Conservation (phyloP, 257 asterid genomes). For the Petunia axillaris region DNA sequence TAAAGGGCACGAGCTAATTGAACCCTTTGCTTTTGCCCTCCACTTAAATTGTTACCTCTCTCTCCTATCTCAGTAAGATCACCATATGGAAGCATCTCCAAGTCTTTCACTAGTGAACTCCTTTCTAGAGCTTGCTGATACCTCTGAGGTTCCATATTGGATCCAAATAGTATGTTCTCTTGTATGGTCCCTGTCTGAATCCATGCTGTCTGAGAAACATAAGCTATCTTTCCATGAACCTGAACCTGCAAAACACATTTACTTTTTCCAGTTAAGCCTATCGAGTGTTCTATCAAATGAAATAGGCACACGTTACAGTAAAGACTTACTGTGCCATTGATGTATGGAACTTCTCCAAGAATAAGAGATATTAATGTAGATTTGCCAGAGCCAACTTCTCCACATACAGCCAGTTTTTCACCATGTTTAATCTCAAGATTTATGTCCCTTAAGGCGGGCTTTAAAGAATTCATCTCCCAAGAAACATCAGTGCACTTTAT, state of each 20-base stretch:
- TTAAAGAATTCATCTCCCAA: slow-evolving; percentile 62
- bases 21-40: slow-evolving; percentile 90
- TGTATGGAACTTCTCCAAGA: slow-evolving; percentile 85
- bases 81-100: slow-evolving; percentile 82
- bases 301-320: neutral
- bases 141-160: slow-evolving; percentile 56
- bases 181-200: slow-evolving; percentile 89
- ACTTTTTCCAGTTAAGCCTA: neutral
- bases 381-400: slow-evolving; percentile 96
- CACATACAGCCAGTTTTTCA: slow-evolving; percentile 88
- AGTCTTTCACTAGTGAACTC: slow-evolving; percentile 78
- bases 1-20: slow-evolving; percentile 97
- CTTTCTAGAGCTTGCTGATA: slow-evolving; percentile 71
- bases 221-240: slow-evolving; percentile 74
- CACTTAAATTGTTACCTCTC: slow-evolving; percentile 93
- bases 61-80: slow-evolving; percentile 96
- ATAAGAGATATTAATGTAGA: slow-evolving; percentile 79
- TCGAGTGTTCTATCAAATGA: neutral
- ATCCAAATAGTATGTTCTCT: slow-evolving; percentile 83
- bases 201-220: slow-evolving; percentile 97
- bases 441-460: slow-evolving; percentile 52
- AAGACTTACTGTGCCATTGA: slow-evolving; percentile 73
- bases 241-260: slow-evolving; percentile 49
- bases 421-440: slow-evolving; percentile 55
- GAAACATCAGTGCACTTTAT: slow-evolving; percentile 62